Base-by-base conservation (phyloP, 495 filamentous ascomycete species). In the Aspergillus funiculosus region DNA sequence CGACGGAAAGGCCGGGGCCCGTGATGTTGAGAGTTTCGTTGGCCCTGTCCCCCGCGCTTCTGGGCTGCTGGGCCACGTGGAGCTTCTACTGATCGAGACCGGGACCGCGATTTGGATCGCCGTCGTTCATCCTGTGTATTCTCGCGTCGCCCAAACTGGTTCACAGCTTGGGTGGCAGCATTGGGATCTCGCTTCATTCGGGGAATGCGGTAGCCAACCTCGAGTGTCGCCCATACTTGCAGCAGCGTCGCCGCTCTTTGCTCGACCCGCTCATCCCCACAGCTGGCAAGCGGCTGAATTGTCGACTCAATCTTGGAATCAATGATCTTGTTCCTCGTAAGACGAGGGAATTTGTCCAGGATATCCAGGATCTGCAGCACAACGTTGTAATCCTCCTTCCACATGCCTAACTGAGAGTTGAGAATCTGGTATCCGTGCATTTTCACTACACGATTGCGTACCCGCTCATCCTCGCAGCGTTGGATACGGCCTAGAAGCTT, bases 341-440 rank as follows among this genome's bases (percentile, higher is more conserved):
- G 73, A 14, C 90, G 83, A 5, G 94, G 92, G 48, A 96, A 86
- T 27, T 82, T 81, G 58, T 89, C 81, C 22, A 99, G 77, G 27
- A 97, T 91, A 55, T 94, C 83, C 46, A 99, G 73, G 28, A 95
- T 80, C 65, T 95, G 94, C 45, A 94, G 67, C 20, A 92, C 76
- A 25, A 97, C 80, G 48, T 95, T 94, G 65, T 78, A 72, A 59
- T 97, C 92, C 15, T 92, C 87, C 48, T 82, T 85, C 76, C 87
- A 97, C 37, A 81, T 80, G 37, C 79, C 79, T 9, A 99, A 73
- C 15, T 86, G 84, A 15, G 81, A 86, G 57, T 89, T 94, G 18
- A 99, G 74, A 50, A 96, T 95, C 51, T 88, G 85, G 61, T 99
- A 97, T 35, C 90, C 94, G 70, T 96, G 92, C 85, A 97, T 91